A percentile compares a stretch with the other conserved stretches of the same genome.
Evolutionary conservation across 208 protist genomes (phyloP).

Genomic region (Trypanosoma avium): DNA sequence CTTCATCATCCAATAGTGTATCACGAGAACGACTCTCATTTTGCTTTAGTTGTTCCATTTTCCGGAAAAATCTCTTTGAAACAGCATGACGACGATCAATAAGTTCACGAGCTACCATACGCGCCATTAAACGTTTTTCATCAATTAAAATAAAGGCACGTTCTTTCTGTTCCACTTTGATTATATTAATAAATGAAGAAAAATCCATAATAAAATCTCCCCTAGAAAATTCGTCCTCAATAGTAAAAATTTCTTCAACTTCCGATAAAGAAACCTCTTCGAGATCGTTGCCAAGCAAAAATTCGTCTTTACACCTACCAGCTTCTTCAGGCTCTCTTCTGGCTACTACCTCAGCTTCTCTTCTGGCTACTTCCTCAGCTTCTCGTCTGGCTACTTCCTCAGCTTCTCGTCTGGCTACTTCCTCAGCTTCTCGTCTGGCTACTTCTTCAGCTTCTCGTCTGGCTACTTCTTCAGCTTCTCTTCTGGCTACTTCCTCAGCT

Average conservation of each 20-base stretch:
- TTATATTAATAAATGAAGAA: neutral
- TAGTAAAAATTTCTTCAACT: neutral
- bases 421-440: neutral
- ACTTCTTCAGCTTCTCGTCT: constrained; percentile 2
- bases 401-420: neutral
- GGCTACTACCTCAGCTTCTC: neutral
- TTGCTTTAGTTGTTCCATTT: neutral
- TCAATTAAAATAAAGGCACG: neutral
- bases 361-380: neutral
- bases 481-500: neutral
- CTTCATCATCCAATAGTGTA: constrained; percentile 4
- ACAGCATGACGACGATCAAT: neutral
- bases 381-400: neutral
- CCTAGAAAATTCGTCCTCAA: neutral
- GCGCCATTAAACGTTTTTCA: neutral
- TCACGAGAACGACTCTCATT: constrained; percentile 15
- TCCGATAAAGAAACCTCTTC: neutral
- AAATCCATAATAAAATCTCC: neutral
- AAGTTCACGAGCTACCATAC: neutral
- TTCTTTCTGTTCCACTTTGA: neutral
- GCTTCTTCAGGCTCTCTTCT: neutral
- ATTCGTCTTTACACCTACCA: too few species aligned
- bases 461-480: neutral
- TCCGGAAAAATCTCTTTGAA: neutral
- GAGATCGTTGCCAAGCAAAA: too few species aligned